phyloP scores from a whole-genome alignment of 805 yeast genomes.

The Lachancea waltii region DNA sequence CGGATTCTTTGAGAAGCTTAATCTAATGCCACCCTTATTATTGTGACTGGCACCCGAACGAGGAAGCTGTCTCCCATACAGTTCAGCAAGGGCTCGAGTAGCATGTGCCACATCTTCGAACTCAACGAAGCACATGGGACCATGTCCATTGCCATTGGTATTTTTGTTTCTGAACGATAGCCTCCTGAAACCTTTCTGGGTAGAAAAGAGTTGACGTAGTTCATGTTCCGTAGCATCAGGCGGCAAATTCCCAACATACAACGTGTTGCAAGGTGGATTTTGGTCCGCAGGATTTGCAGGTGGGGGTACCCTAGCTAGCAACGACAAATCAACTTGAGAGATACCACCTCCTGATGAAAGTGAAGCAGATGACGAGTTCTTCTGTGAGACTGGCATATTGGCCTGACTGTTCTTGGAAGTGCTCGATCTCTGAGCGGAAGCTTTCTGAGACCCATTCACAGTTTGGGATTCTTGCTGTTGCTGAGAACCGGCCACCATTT shows the following conservation, averaged over 20 bases:
- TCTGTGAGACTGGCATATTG: conserved; percentile 13
- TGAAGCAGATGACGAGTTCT: conserved; percentile 28
- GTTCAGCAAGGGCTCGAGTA: conserved; percentile 85
- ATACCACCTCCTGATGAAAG: conserved; percentile 22
- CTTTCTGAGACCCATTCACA: conserved; percentile 17
- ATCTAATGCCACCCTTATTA: conserved; percentile 84
- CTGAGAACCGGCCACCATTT: conserved; percentile 9
- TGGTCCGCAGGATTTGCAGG: conserved; percentile 99
- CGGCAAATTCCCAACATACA: conserved; percentile 94
- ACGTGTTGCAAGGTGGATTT: conserved; percentile 96
- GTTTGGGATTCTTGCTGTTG: conserved; percentile 19
- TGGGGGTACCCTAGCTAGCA: conserved; percentile 75
- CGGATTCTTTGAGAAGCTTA: conserved; percentile 93
- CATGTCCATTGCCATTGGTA: conserved; percentile 52
- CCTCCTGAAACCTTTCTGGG: conserved; percentile 88
- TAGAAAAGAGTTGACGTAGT: conserved; percentile 75
- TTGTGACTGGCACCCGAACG: conserved; percentile 55
- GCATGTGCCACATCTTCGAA: conserved; percentile 95
- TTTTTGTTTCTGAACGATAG: conserved; percentile 81
- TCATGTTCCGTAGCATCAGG: conserved; percentile 96
- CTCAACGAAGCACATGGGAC: conserved; percentile 99
- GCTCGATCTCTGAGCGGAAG: conserved; percentile 14
- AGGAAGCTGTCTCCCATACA: conserved; percentile 88
- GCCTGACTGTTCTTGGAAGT: conserved; percentile 17
- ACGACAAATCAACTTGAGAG: conserved; percentile 55